Evolutionary conservation across 371 early-diverging fungal species (phyloP), one percentile per base, ranked within the genome.

Genomic region (Rhizopus delemar): DNA sequence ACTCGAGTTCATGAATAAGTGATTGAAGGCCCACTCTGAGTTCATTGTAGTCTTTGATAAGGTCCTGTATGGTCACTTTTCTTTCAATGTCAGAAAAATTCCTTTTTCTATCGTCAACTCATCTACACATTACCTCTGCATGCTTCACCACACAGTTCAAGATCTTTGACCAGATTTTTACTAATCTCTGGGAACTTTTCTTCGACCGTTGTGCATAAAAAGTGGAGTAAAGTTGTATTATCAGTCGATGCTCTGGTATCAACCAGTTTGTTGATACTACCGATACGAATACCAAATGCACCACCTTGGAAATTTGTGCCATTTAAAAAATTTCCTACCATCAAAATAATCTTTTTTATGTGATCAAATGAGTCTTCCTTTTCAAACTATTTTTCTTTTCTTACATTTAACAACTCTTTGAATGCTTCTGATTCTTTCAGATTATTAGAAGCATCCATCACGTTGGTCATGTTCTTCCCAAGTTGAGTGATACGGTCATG

Each of bases 261-360:
- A 33, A 89, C 89, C 59, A 94, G 69, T 80, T 90, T 91, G 66
- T 92, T 92, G 46, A 96, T 85, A 70, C 91, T 93, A 8, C 85
- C 82, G 60, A 95, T 91, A 62, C 87, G 88, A 69, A 95, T 93
- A 45, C 96, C 97, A 78, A 90, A 93, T 0, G 94, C 94, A 5
- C 92, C 90, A 43, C 97, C 96, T 59, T 91, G 90, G 74, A 92
- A 90, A 3, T 87, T 86, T 0, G 88, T 81, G 7, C 92, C 91
- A 69, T 96, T 96, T 87, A 96, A 90, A 65, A 86, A 95, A 73
- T 96, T 96, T 45, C 97, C 95, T 2, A 95, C 72, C 57, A 91
- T 84, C 56, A 96, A 73, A 22, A 96, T 87, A 36, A 95, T 68
- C 83, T 92, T 78, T 12, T 5, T 38, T 8, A 13, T 4, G 12